These are phyloP conservation scores for Cytospora mali DNA, from an alignment of 2,329 filamentous ascomycete genomes.

Conservation along the genomic window DNA sequence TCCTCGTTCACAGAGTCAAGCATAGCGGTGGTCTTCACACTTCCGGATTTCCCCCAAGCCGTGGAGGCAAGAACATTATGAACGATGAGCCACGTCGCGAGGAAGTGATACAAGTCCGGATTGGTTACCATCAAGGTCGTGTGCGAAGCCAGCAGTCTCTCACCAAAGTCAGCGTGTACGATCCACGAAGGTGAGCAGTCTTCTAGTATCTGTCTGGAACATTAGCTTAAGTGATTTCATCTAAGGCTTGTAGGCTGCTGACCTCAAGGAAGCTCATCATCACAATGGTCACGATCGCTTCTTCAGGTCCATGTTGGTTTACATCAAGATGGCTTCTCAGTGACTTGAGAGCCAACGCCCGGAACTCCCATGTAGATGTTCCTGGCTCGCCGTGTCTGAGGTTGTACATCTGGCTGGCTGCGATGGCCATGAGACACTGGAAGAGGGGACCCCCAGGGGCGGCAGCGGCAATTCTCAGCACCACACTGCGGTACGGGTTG, in stretches of 20 bases:
- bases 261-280: constrained; percentile 36
- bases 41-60: constrained; percentile 17
- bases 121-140: constrained; percentile 29
- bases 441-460: constrained; percentile 33
- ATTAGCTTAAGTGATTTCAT: not conserved
- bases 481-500: constrained; percentile 35
- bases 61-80: constrained; percentile 31
- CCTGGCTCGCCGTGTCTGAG: constrained; percentile 32
- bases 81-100: constrained; percentile 32
- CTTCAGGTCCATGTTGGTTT: constrained; percentile 26
- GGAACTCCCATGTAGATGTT: constrained; percentile 30
- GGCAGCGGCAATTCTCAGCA: constrained; percentile 33
- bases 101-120: constrained; percentile 32
- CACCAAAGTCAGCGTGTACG: constrained; percentile 34
- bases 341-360: constrained; percentile 31
- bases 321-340: constrained; percentile 24
- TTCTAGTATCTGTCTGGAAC: constrained; percentile 30
- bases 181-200: constrained; percentile 36
- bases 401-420: constrained; percentile 35
- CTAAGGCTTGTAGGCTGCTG: constrained; percentile 8
- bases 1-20: constrained; percentile 17
- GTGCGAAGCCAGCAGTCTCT: constrained; percentile 21
- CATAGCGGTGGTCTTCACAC: constrained; percentile 2
- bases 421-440: constrained; percentile 35
- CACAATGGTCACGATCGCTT: constrained; percentile 32